Evolutionary conservation across 306 rosid species (phyloP), one percentile per base, ranked within the genome.

Genomic region (Cicer arietinum): DNA sequence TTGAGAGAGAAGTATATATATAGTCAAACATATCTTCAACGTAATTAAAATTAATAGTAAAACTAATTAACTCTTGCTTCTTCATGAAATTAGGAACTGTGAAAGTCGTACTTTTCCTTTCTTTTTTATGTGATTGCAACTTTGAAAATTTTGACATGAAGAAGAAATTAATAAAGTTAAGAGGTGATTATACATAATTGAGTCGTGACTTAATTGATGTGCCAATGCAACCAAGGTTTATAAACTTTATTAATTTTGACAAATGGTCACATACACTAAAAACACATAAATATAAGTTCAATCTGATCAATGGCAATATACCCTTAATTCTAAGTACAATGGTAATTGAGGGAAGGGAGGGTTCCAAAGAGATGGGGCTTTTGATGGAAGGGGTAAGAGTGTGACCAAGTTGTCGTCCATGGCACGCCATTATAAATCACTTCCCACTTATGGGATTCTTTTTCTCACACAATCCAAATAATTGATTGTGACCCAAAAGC

Each of bases 401-500:
- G 13, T 73, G 85, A 80, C 80, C 81, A 73, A 17, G 10, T 69
- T 89, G 94, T 87, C 91, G 75, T 84, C 67, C 74, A 76, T 80
- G 58, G 91, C 94, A 89, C 94, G 91, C 94, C 75, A 35, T 76
- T 13, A 43, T 22, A 65, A 61, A 59, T 81, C 77, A 80, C 78
- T 70, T 80, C 76, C 82, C 82, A 82, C 82, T 83, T 69, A 75
- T 75, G 58, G 2, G 40, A 74, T 63, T 75, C 57, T 58, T 69
- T 44, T 44, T 59, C 37, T 65, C 67, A 54, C 67, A 89, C 64
- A 64, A 83, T 79, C 80, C 83, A 80, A 85, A 83, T 85, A 51
- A 85, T 87, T 83, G 91, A 81, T 81, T 79, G 73, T 71, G 86
- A 77, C 81, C 83, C 85, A 81, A 83, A 79, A 78, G 22, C 73